Percentiles rank a stretch among this genome's conserved stretches.
phyloP scores from a whole-genome alignment of 345 rosid genomes.

The Sisymbrium altissimum region DNA sequence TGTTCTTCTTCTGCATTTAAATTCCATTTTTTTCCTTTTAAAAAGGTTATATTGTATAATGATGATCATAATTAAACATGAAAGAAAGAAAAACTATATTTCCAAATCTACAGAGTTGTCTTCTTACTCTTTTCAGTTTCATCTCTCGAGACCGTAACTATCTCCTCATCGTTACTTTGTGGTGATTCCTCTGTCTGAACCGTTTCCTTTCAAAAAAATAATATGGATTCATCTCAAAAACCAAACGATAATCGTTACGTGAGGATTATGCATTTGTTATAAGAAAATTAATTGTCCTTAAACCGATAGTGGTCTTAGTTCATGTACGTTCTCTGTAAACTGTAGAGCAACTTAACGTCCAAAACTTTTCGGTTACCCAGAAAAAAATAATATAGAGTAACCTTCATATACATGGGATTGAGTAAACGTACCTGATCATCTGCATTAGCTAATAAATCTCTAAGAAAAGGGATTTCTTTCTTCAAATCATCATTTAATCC shows the following conservation, averaged over 20 bases:
- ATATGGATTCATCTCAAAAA: neutral
- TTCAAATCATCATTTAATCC: constrained; percentile 51
- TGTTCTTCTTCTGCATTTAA: constrained; percentile 42
- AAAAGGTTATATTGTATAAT: neutral
- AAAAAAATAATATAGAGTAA: too few relatives aligned
- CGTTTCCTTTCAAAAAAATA: constrained; percentile 42
- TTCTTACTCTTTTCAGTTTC: constrained; percentile 51
- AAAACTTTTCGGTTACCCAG: too few relatives aligned
- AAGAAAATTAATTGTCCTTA: neutral
- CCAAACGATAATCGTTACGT: neutral
- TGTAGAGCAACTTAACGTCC: neutral
- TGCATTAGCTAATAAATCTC: constrained; percentile 46
- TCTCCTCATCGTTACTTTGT: constrained; percentile 31
- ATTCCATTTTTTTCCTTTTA: neutral
- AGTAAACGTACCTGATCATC: constrained; percentile 46
- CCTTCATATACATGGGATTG: neutral
- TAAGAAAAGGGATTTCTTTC: constrained; percentile 55
- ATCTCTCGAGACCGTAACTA: constrained; percentile 30
- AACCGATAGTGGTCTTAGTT: too few relatives aligned
- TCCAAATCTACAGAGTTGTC: neutral
- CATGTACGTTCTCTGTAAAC: neutral
- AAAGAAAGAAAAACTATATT: neutral
- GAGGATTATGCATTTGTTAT: neutral
- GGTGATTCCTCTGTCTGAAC: constrained; percentile 40
- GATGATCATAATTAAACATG: neutral